Evolutionary conservation across 2,329 filamentous ascomycete genomes (phyloP).

Genomic region (Annulohypoxylon truncatum): DNA sequence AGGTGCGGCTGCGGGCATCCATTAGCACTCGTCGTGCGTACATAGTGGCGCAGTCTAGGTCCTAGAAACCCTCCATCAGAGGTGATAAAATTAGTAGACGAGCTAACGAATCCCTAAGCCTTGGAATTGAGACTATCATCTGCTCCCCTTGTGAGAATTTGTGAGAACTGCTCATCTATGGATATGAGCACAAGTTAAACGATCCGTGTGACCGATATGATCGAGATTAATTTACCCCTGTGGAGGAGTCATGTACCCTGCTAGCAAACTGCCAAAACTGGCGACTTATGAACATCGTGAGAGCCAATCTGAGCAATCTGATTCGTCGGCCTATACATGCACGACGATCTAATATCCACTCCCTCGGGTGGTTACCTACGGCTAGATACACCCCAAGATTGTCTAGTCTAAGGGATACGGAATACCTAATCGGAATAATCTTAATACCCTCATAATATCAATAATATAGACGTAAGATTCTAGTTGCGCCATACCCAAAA

Average conservation of each 20-base stretch:
- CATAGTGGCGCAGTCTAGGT: constrained; percentile 31
- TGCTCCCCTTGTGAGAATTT: neutral
- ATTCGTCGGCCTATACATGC: constrained; percentile 31
- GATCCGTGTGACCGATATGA: constrained; percentile 36
- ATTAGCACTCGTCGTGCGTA: neutral
- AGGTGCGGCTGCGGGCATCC: constrained; percentile 32
- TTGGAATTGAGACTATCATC: constrained; percentile 2
- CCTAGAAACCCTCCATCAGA: constrained; percentile 9
- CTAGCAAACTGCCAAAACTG: constrained; percentile 19
- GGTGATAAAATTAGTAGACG: constrained; percentile 27
- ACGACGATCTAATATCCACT: constrained; percentile 39
- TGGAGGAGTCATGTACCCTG: constrained; percentile 3
- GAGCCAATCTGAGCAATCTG: constrained; percentile 21
- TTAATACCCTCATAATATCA: constrained; percentile 8
- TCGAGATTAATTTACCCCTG: constrained; percentile 35
- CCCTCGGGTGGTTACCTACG: constrained; percentile 31
- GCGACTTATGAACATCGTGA: constrained; percentile 31
- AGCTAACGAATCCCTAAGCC: constrained; percentile 7
- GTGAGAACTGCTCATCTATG: neutral
- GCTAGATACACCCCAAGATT: constrained; percentile 3
- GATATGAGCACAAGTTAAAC: neutral
- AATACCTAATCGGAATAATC: constrained; percentile 19
- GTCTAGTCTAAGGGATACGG: constrained; percentile 1
- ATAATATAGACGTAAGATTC: constrained; percentile 35
- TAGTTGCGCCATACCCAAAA: constrained; percentile 31